A percentile compares a stretch with the other conserved stretches of the same genome.
phyloP scores from a whole-genome alignment of 1,284 basidiomycete species.

The Stygiomarasmius scandens region DNA sequence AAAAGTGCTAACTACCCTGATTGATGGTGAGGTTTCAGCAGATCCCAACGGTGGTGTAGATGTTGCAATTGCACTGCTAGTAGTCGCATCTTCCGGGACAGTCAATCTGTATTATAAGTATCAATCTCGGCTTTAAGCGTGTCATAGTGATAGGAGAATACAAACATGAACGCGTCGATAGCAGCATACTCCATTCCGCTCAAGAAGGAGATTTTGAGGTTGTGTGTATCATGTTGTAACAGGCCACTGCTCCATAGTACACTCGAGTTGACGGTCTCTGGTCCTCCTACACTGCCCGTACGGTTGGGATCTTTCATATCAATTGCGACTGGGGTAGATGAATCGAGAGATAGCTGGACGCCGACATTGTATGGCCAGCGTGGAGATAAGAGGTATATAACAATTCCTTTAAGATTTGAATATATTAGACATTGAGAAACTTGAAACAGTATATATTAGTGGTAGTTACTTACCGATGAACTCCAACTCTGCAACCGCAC shows the following conservation, averaged over 20 bases:
- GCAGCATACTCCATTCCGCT: background rate
- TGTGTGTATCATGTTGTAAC: conserved; percentile 1
- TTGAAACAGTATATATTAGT: background rate
- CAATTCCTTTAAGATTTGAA: background rate
- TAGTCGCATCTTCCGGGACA: no score
- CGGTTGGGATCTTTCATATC: background rate
- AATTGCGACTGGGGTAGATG: background rate
- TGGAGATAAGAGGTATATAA: conserved; percentile 3
- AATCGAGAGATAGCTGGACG: background rate
- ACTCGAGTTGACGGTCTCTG: conserved; percentile 2
- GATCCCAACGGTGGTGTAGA: no score
- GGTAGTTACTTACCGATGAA: conserved; percentile 6
- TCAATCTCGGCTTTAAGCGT: no score
- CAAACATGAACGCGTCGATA: conserved; percentile 7
- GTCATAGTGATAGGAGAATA: no score
- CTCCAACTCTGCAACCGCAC: conserved; percentile 2
- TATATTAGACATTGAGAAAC: background rate
- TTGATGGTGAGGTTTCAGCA: no score
- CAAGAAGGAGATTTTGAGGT: background rate
- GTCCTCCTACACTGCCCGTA: background rate
- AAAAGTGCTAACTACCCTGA: no score
- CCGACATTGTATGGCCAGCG: conserved; percentile 4
- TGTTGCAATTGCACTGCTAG: no score
- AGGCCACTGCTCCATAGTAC: conserved; percentile 1
- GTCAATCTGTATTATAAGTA: no score